Evolutionary conservation across 2,329 filamentous ascomycete species (phyloP), one percentile per base, ranked within the genome.

Genomic region (Botrytis sinoallii): DNA sequence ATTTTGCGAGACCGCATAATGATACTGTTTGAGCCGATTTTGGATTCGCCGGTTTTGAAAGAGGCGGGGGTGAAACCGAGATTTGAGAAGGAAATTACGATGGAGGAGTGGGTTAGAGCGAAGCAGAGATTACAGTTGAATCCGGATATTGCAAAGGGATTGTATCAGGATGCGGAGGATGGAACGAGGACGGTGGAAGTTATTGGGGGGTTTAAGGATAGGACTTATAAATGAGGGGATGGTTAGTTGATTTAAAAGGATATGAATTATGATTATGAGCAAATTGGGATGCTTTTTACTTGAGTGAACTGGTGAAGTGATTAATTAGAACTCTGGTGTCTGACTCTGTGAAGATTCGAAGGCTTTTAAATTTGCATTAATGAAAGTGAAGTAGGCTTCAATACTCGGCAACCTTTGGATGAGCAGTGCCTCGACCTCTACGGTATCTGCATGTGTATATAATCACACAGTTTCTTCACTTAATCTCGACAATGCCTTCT

Each of bases 81-180:
- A 10, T 84, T 84, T 59, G 83, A 82, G 25, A 81, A 84, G 76
- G 80, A 83, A 60, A 79, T 86, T 10, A 85, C 84, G 3, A 83
- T 85, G 82, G 83, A 84, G 71, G 78, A 85, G 73, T 85, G 84
- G 83, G 83, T 85, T 12, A 82, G 81, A 73, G 81, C 81, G 1
- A 82, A 82, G 74, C 82, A 83, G 78, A 82, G 79, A 4, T 72
- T 82, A 61, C 83, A 84, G 75, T 74, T 77, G 65, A 83, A 77
- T 69, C 76, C 77, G 7, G 75, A 78, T 29, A 74, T 82, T 4
- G 77, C 81, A 20, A 80, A 80, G 29, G 83, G 83, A 67, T 82
- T 80, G 74, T 83, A 80, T 73, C 76, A 77, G 12, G 81, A 81
- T 66, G 52, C 72, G 16, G 77, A 73, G 16, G 82, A 84, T 67